Evolutionary conservation across 2,329 filamentous ascomycete species (phyloP).

Genomic region (Colletotrichum sp.): DNA sequence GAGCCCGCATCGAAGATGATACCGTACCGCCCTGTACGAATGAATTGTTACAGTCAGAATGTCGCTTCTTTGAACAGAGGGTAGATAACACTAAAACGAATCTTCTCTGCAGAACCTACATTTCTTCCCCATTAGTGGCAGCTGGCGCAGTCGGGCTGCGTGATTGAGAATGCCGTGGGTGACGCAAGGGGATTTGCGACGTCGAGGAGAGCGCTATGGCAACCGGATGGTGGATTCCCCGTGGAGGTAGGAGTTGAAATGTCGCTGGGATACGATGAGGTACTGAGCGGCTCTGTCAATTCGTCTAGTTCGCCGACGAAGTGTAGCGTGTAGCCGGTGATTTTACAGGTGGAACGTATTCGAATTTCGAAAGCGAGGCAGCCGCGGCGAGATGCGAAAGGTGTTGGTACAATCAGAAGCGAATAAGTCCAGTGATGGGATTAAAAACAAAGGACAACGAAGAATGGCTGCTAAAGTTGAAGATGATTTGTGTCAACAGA

Average conservation of each 20-base stretch:
- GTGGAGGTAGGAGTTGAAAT: neutral
- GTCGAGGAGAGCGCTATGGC: neutral
- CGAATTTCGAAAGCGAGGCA: neutral
- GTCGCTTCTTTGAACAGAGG: neutral
- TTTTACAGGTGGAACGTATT: neutral
- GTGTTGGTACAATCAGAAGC: neutral
- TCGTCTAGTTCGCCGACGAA: neutral
- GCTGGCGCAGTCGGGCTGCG: constrained; percentile 1
- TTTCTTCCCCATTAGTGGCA: constrained; percentile 38
- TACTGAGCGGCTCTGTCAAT: neutral
- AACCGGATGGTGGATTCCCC: neutral
- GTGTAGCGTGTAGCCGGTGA: neutral
- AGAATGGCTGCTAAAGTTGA: neutral
- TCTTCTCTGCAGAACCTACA: constrained; percentile 28
- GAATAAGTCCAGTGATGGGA: neutral
- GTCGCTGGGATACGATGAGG: neutral
- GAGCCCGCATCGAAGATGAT: constrained; percentile 97
- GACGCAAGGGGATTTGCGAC: neutral
- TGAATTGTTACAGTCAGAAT: neutral
- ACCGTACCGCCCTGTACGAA: constrained; percentile 72
- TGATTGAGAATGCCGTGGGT: neutral
- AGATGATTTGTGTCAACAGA: neutral
- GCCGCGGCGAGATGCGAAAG: neutral
- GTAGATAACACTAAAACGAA: neutral
- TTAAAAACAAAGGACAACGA: neutral